These are phyloP conservation scores for Hypseocharis bilobata DNA, from an alignment of 441 rosid genomes.

Conservation along the genomic window DNA sequence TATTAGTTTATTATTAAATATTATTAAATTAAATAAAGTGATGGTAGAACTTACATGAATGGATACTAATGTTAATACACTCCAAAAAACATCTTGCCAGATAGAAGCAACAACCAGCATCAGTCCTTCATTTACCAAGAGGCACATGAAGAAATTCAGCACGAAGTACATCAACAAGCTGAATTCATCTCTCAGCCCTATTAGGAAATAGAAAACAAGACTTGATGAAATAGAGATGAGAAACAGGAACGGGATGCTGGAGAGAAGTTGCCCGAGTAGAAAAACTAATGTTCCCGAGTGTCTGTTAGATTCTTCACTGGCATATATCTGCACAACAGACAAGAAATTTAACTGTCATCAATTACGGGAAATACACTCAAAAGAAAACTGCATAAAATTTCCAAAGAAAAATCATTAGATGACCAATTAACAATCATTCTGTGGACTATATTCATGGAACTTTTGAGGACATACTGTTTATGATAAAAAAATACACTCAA, in stretches of 20 bases:
- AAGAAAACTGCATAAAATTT: too few species aligned
- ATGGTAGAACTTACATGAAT: slow-evolving; percentile 49
- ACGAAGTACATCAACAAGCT: slow-evolving; percentile 97
- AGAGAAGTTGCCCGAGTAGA: slow-evolving; percentile 76
- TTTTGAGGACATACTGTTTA: background rate
- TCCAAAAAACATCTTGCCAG: slow-evolving; percentile 77
- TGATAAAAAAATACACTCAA: too few species aligned
- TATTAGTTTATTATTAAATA: too few species aligned
- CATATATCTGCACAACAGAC: slow-evolving; percentile 48
- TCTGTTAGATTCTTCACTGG: slow-evolving; percentile 71
- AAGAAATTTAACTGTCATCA: too few species aligned
- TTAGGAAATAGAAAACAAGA: slow-evolving; percentile 87
- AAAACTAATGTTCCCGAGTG: slow-evolving; percentile 90
- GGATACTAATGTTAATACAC: slow-evolving; percentile 48
- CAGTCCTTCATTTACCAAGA: slow-evolving; percentile 81
- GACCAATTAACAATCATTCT: background rate
- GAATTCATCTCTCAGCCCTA: slow-evolving; percentile 75
- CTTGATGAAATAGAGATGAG: slow-evolving; percentile 92
- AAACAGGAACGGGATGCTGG: slow-evolving; percentile 93
- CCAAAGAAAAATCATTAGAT: background rate
- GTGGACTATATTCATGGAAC: background rate
- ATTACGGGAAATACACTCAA: too few species aligned
- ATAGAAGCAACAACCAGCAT: slow-evolving; percentile 58
- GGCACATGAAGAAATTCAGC: slow-evolving; percentile 84
- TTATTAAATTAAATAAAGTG: too few species aligned